Conservation (phyloP, 2,329 filamentous ascomycete genomes). For the Venturiaceae sp. region DNA sequence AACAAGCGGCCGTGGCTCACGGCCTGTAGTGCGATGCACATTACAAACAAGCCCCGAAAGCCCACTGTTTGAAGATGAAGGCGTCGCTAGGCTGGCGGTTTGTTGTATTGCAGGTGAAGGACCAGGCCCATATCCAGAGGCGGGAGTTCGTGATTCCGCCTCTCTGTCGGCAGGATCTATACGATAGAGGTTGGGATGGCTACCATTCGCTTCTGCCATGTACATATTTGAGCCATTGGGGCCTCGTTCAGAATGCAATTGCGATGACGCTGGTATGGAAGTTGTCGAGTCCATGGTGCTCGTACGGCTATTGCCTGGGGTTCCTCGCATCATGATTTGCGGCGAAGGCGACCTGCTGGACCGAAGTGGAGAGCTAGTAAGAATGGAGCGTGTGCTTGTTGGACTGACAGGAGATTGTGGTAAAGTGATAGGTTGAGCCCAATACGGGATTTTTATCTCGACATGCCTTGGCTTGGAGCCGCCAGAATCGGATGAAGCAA, state of each 20-base stretch:
- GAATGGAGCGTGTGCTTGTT: slow-evolving; percentile 2
- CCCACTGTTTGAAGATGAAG: slow-evolving; percentile 42
- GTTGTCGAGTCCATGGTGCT: slow-evolving; percentile 38
- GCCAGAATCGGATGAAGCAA: slow-evolving; percentile 16
- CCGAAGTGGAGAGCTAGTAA: neutral
- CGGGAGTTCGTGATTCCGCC: slow-evolving; percentile 23
- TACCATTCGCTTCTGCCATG: slow-evolving; percentile 33
- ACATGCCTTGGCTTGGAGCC: slow-evolving; percentile 32
- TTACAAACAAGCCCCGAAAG: slow-evolving; percentile 60
- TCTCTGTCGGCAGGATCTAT: slow-evolving; percentile 26
- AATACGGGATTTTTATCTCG: slow-evolving; percentile 37
- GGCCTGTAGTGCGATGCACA: slow-evolving; percentile 74
- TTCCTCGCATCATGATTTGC: slow-evolving; percentile 26
- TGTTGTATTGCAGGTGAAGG: slow-evolving; percentile 30
- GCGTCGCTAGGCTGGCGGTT: slow-evolving; percentile 23
- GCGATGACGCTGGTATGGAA: slow-evolving; percentile 32
- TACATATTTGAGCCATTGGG: slow-evolving; percentile 25
- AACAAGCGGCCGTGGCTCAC: slow-evolving; percentile 82
- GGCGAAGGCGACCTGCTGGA: neutral
- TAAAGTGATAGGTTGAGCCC: slow-evolving; percentile 29
- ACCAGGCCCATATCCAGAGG: slow-evolving; percentile 37
- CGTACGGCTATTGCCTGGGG: slow-evolving; percentile 31
- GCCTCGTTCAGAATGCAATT: slow-evolving; percentile 25
- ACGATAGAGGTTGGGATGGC: slow-evolving; percentile 34
- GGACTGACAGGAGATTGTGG: slow-evolving; percentile 22